Conservation (phyloP, 2,329 filamentous ascomycete genomes). For the Sclerotinia trifoliorum region DNA sequence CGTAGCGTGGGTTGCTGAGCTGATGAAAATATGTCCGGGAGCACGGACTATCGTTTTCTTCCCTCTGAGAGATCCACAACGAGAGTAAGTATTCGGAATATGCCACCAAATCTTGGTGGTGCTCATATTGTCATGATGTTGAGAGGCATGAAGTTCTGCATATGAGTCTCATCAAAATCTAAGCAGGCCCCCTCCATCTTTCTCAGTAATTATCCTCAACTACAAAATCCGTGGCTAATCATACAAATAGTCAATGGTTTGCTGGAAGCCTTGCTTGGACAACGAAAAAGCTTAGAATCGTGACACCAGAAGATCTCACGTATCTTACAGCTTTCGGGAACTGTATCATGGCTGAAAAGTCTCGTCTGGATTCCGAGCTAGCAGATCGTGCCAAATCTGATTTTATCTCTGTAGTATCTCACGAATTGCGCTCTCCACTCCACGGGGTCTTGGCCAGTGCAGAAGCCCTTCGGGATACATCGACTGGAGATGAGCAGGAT, state of each 20-base stretch:
- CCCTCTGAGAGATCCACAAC: slow-evolving; percentile 48
- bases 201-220: background rate
- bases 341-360: slow-evolving; percentile 57
- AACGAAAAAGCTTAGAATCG: slow-evolving; percentile 43
- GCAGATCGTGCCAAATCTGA: slow-evolving; percentile 50
- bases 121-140: background rate
- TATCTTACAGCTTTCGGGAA: slow-evolving; percentile 52
- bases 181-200: too few relatives aligned
- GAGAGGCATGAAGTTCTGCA: background rate
- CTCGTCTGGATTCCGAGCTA: slow-evolving; percentile 46
- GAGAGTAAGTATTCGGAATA: slow-evolving; percentile 34
- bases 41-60: slow-evolving; percentile 48
- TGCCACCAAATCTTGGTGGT: too few relatives aligned
- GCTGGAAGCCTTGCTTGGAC: slow-evolving; percentile 52
- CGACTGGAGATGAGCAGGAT: slow-evolving; percentile 46
- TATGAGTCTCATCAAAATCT: background rate
- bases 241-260: slow-evolving; percentile 43
- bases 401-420: slow-evolving; percentile 58
- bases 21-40: slow-evolving; percentile 42
- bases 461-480: slow-evolving; percentile 51
- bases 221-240: background rate
- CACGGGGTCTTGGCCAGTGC: slow-evolving; percentile 56
- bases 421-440: slow-evolving; percentile 59
- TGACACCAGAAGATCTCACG: slow-evolving; percentile 48
- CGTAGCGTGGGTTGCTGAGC: slow-evolving; percentile 22